phyloP scores from a whole-genome alignment of 345 rosid genomes.

The Hibiscus mutabilis region DNA sequence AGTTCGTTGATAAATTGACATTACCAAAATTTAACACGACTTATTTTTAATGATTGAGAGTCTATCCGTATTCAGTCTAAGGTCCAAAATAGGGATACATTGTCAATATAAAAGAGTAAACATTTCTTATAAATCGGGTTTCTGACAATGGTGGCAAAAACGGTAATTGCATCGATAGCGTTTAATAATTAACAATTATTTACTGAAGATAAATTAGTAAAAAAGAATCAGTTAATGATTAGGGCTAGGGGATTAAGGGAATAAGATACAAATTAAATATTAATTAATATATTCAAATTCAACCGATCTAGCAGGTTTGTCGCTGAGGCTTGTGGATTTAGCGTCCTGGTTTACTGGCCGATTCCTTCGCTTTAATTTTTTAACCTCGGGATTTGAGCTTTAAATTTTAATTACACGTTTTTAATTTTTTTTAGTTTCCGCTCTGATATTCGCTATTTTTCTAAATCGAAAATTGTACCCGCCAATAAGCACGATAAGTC shows the following conservation, averaged over 20 bases:
- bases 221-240: too few species aligned
- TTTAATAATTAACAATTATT: too few species aligned
- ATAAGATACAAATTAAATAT: neutral
- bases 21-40: too few species aligned
- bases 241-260: neutral
- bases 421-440: neutral
- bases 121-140: too few species aligned
- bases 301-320: constrained; percentile 52
- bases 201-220: too few species aligned
- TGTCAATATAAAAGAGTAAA: too few species aligned
- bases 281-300: constrained; percentile 16
- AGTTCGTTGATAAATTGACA: too few species aligned
- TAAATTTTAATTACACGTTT: neutral
- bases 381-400: constrained; percentile 25
- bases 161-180: too few species aligned
- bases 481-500: constrained; percentile 29
- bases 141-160: too few species aligned
- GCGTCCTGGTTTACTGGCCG: constrained; percentile 31
- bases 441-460: constrained; percentile 4
- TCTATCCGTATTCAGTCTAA: too few species aligned
- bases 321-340: constrained; percentile 35
- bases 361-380: constrained; percentile 29
- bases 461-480: neutral
- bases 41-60: too few species aligned
- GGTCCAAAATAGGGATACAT: too few species aligned